These are phyloP conservation scores for Chiua virens DNA, from an alignment of 768 basidiomycete species.

Conservation along the genomic window DNA sequence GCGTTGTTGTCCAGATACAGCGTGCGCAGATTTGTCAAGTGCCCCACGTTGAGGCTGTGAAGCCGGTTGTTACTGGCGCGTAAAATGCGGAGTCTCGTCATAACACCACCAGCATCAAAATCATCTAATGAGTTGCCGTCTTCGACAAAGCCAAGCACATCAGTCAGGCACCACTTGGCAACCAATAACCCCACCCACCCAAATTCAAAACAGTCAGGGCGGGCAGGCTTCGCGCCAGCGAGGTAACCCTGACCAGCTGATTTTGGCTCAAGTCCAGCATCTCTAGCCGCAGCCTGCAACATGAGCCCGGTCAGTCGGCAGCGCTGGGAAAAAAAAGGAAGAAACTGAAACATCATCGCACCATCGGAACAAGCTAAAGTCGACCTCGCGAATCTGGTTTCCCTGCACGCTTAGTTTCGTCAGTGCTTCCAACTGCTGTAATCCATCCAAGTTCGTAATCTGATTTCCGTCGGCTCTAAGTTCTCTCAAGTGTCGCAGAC, in stretches of 20 bases:
- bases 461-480: conserved; percentile 87
- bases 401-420: conserved; percentile 80
- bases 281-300: conserved; percentile 61
- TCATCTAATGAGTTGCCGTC: conserved; percentile 70
- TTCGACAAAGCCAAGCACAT: conserved; percentile 33
- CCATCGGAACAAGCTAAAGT: conserved; percentile 69
- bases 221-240: conserved; percentile 56
- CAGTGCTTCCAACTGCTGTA: conserved; percentile 78
- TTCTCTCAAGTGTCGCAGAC: conserved; percentile 83
- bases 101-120: conserved; percentile 51
- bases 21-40: conserved; percentile 75
- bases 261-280: conserved; percentile 83
- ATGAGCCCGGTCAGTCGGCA: conserved; percentile 11
- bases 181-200: conserved; percentile 54
- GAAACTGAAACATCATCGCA: conserved; percentile 31
- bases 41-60: conserved; percentile 57
- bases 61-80: conserved; percentile 84
- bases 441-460: conserved; percentile 70
- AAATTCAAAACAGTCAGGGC: conserved; percentile 74
- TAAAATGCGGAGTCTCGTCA: conserved; percentile 78
- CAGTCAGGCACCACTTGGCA: conserved; percentile 13
- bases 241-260: conserved; percentile 53
- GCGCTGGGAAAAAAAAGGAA: conserved; percentile 4
- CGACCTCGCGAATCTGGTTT: conserved; percentile 64
- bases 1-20: conserved; percentile 90